Evolutionary conservation across 345 rosid genomes (phyloP).

Genomic region (Lumnitzera littorea): DNA sequence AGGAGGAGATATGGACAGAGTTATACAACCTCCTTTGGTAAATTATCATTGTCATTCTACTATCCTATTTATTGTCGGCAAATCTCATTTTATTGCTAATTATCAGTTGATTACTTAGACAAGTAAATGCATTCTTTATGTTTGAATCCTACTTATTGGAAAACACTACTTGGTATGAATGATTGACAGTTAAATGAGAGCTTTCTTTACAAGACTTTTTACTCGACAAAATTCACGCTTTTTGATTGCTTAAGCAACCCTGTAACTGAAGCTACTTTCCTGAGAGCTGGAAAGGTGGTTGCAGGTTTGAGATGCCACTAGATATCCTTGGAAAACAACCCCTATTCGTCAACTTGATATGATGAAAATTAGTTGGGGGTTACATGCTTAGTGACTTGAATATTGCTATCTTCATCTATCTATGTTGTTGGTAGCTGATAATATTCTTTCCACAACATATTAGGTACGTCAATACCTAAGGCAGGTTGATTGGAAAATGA

Average conservation of each 20-base stretch:
- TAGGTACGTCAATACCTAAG: too few relatives aligned
- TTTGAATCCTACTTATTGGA: too few relatives aligned
- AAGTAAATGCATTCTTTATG: background rate
- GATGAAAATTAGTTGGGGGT: background rate
- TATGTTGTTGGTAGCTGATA: too few relatives aligned
- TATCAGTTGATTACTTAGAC: background rate
- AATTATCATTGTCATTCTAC: constrained; percentile 9
- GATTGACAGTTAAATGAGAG: background rate
- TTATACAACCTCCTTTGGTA: constrained; percentile 76
- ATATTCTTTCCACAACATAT: too few relatives aligned
- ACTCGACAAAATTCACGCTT: background rate
- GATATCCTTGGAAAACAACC: too few relatives aligned
- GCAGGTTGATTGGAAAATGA: too few relatives aligned
- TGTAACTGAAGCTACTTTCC: background rate
- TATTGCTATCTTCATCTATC: too few relatives aligned
- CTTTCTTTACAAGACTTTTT: background rate
- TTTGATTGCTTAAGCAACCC: constrained; percentile 3
- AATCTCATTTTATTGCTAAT: constrained; percentile 7
- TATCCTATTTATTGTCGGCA: constrained; percentile 1
- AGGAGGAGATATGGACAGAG: constrained; percentile 42
- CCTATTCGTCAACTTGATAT: background rate
- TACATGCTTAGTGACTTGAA: too few relatives aligned
- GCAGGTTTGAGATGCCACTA: too few relatives aligned
- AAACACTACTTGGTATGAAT: too few relatives aligned
- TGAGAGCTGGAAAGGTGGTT: constrained; percentile 3